phyloP scores from a whole-genome alignment of 495 filamentous ascomycete species.

The Amphirosellinia nigrospora region DNA sequence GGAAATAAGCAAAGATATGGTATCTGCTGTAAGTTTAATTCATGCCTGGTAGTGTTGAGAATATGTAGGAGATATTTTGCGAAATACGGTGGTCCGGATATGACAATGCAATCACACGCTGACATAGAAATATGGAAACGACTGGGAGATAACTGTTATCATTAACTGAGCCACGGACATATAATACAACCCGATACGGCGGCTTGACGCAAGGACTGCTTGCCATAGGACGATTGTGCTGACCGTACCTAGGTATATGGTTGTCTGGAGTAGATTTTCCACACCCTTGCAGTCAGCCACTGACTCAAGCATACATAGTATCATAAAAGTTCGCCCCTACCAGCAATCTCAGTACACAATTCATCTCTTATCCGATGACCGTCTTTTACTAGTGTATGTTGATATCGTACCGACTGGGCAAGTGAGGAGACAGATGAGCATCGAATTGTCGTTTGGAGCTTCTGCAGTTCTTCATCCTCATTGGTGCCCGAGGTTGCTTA shows the following conservation, averaged over 20 bases:
- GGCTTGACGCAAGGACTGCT: conserved; percentile 1
- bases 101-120: background rate
- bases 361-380: conserved; percentile 8
- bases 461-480: background rate
- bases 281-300: conserved; percentile 2
- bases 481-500: conserved; percentile 19
- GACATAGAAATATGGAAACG: background rate
- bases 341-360: background rate
- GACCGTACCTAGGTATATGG: background rate
- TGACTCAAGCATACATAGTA: background rate
- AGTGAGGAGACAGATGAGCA: conserved; percentile 1
- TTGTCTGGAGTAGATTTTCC: background rate
- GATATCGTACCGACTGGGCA: background rate
- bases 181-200: background rate
- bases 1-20: background rate
- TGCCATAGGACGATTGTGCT: background rate
- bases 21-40: background rate
- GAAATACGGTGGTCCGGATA: background rate
- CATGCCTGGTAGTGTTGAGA: background rate
- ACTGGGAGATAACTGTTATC: too few species aligned
- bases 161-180: background rate
- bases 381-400: background rate
- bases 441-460: background rate
- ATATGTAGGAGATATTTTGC: background rate
- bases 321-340: background rate